Evolutionary conservation across 108 stramenopile species (phyloP), one percentile per base, ranked within the genome.

Genomic region (Fragilaria crotonensis): DNA sequence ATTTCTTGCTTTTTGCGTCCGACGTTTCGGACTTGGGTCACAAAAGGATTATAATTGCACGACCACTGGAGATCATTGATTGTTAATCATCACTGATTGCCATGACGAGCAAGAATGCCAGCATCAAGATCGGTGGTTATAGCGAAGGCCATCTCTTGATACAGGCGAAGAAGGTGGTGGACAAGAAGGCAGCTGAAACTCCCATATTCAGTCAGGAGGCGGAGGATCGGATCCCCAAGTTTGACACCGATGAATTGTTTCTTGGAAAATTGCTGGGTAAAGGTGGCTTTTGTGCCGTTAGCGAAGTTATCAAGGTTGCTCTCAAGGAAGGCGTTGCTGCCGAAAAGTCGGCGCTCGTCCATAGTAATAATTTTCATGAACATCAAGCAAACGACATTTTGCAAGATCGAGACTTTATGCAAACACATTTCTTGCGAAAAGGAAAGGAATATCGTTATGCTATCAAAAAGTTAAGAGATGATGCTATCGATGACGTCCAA

Each of bases 391-490:
- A 70, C 54, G 80, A 77, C 52, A 65, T 87, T 17, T 56, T 81
- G 7, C 89, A 91, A 70, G 84, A 92, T 73, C 78, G 90, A 3
- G 56, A 64, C 18, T 93, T 93, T 59, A 86, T 93, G 75, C 57
- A 67, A 14, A 64, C 63, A 21, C 70, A 84, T 58, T 84, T 67
- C 31, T 62, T 88, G 29, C 84, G 90, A 3, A 59, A 83, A 60
- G 85, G 85, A 19, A 87, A 87, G 60, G 77, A 84, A 57, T 78
- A 61, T 60, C 83, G 90, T 7, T 93, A 93, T 61, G 90, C 90
- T 28, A 83, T 93, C 71, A 93, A 93, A 66, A 75, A 49, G 27
- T 60, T 93, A 19, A 72, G 77, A 32, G 78, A 89, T 23, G 53
- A 78, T 21, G 72, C 83, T 22, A 58, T 70, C 25, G 60, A 75